Conservation (phyloP, 345 rosid genomes). For the Boechera divaricarpa region DNA sequence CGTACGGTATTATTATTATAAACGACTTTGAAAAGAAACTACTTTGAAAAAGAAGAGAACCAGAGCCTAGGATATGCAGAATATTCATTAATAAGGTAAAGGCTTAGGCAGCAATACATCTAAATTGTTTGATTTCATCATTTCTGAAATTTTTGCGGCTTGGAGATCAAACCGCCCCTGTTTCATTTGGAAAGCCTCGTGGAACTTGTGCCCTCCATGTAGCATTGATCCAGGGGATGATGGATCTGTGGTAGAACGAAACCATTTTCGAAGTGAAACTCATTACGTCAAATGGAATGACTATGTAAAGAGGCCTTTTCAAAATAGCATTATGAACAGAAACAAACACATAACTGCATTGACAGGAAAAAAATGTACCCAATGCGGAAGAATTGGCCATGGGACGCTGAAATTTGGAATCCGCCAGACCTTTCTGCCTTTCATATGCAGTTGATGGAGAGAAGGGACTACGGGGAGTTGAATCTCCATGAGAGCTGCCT, state of each 20-base stretch:
- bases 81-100: conserved; percentile 1
- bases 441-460: conserved; percentile 54
- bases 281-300: neutral
- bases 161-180: conserved; percentile 82
- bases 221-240: conserved; percentile 54
- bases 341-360: neutral
- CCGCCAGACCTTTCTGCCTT: conserved; percentile 49
- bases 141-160: conserved; percentile 74
- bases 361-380: conserved; percentile 42
- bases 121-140: conserved; percentile 79
- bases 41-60: neutral
- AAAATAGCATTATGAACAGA: neutral
- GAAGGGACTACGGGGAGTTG: conserved; percentile 41
- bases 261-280: conserved; percentile 1
- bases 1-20: conserved; percentile 14
- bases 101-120: conserved; percentile 53
- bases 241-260: conserved; percentile 50
- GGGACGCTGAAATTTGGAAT: conserved; percentile 56
- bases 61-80: neutral
- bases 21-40: conserved; percentile 10
- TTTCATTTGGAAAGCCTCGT: conserved; percentile 80
- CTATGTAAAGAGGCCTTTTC: neutral
- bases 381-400: conserved; percentile 46
- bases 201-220: conserved; percentile 70
- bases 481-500: conserved; percentile 44